Base-by-base conservation (phyloP, 768 basidiomycete genomes). In the Trametopsis cervina region DNA sequence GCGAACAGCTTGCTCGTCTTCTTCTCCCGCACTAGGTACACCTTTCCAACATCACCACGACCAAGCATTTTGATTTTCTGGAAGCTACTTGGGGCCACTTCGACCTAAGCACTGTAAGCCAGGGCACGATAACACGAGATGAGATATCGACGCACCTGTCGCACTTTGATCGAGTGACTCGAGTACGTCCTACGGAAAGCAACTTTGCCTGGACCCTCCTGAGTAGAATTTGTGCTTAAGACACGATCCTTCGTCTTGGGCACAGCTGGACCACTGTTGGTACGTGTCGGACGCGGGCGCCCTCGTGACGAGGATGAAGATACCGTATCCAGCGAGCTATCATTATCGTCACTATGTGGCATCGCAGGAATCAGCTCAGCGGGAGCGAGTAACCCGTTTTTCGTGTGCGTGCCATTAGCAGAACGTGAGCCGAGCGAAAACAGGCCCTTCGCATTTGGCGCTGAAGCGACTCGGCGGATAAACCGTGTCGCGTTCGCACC, bases 11-110 rank as follows among this genome's bases (percentile, higher is more conserved):
- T 96, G 59, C 83, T 80, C 42, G 83, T 83, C 77, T 98, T 98
- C 81, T 99, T 98, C 73, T 99, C 96, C 59, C 88, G 80, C 42
- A 99, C 96, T 39, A 99, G 79, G 70, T 97, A 99, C 36, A 99
- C 96, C 65, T 95, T 89, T 17, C 96, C 96, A 40, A 99, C 96
- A 67, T 99, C 96, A 40, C 96, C 96, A 65, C 96, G 92, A 40
- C 96, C 96, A n/a, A 98, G 76, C 77, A 99, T 77, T 71, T 94
- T 96, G 69, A 98, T 74, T 73, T 99, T 99, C 62, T 86, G 77
- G 69, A 99, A 99, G 65, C 90, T 93, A 41, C 82, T 82, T 47
- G 96, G 95, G 20, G 84, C 79, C 21, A 99, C 95, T 70, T 98
- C 94, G 49, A 95, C 90, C 86, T 93, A 57, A 5, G 24, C 17